These are phyloP conservation scores for Sordariomycetes sp. DNA, from an alignment of 2,329 filamentous ascomycete species.

Conservation along the genomic window DNA sequence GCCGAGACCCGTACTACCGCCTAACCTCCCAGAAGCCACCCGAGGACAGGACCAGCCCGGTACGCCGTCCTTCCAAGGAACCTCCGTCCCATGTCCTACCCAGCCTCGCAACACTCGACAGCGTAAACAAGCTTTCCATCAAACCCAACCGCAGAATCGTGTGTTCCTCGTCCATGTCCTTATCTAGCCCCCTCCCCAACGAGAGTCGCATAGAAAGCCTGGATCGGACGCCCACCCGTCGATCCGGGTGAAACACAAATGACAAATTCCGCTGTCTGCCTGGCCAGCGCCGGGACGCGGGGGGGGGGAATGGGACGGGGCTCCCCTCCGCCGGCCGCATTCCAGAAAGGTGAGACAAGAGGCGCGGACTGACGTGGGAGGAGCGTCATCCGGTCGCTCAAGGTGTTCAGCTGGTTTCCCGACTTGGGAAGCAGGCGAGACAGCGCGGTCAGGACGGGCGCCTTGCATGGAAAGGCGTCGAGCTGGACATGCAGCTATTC, in stretches of 20 bases:
- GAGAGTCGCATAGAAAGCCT: not conserved
- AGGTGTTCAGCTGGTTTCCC: not conserved
- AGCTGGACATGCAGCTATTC: not conserved
- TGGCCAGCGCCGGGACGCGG: too few relatives aligned
- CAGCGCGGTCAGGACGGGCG: not conserved
- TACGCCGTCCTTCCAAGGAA: not conserved
- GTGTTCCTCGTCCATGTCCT: too few relatives aligned
- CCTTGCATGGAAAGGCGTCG: not conserved
- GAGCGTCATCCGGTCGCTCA: not conserved
- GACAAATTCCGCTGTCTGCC: not conserved
- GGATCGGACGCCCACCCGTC: not conserved
- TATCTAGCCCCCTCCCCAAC: not conserved
- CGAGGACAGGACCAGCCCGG: not conserved
- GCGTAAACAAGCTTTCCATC: not conserved
- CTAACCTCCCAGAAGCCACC: not conserved
- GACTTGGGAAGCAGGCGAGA: not conserved
- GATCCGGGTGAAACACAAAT: not conserved
- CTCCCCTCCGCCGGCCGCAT: too few relatives aligned
- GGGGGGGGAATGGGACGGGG: too few relatives aligned
- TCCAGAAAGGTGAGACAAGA: not conserved
- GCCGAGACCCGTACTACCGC: too few relatives aligned
- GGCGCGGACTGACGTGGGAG: not conserved
- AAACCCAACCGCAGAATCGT: not conserved
- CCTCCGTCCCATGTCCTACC: not conserved
- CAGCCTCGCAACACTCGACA: not conserved